Evolutionary conservation across 2,329 filamentous ascomycete species (phyloP), one percentile per base, ranked within the genome.

Genomic region (Epichloe bromicola): DNA sequence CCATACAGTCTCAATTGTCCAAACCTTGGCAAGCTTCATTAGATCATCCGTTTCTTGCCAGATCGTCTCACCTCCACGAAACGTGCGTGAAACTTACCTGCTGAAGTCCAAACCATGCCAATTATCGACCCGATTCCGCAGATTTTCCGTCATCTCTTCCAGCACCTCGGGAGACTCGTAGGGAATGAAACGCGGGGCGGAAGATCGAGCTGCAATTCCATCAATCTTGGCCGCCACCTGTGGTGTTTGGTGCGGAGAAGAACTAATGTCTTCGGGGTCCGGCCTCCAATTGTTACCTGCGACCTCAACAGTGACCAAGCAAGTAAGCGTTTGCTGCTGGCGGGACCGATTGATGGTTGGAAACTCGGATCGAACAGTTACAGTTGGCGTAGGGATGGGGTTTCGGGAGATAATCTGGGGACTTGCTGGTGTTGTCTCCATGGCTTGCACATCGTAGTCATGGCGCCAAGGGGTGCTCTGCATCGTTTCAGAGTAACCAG

Each of bases 41-140:
- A 51, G 50, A 42, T 48, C 12, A 20, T 41, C 14, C 8, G 15
- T 15, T 15, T 34, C 26, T 41, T 42, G 46, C 23, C 38, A 17
- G 10, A 3, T 20, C 8, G 11, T 19, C 30, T 14, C 37, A n/a
- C 6, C 7, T 12, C 17, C 14, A 34, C 23, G 30, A 33, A n/a
- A 17, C n/a, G 10, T 33, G 33, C 17, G 34, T 20, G 1, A 20
- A 51, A 53, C 73, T 60, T 70, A 85, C 76, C 87, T 80, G 62
- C 82, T 80, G 62, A 96, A 96, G 63, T 97, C 91, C 19, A 98
- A 74, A 0, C 93, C 91, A 65, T 98, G 93, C 93, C 93, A 98
- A 60, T 97, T 96, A 61, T 98, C 93, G 11, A 98, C 93, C n/a
- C 90, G 83, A 44, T 74, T 80, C 52, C 88, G 82, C 53, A 98